Evolutionary conservation across 495 filamentous ascomycete genomes (phyloP), one percentile per base, ranked within the genome.

Genomic region (Trypethelium eluteriae): DNA sequence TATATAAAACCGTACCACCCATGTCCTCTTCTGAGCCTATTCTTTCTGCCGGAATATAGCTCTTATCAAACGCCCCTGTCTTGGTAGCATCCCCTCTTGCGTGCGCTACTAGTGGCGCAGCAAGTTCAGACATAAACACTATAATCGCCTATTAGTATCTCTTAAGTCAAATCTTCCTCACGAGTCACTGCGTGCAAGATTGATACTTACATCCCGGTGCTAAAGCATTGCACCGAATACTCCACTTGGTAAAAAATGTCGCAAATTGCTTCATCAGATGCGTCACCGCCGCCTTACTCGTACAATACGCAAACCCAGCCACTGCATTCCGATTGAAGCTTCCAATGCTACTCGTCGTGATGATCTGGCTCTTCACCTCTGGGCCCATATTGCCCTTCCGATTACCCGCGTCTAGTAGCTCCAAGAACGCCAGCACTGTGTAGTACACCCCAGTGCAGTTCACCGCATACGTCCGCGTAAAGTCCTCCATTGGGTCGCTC

Each of bases 331-430:
- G 67, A 68, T 71, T 74, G 67, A 71, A 76, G 3, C 68, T 70
- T 2, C 69, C 74, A 16, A 79, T 72, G 34, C 70, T 74, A 9
- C 70, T 67, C 10, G 74, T 71, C 14, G 76, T 72, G 25, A 79
- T 70, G 44, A 79, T 71, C 62, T 79, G 76, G 46, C 71, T 71
- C 72, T 70, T 74, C 12, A 53, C 25, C 35, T 72, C 70, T 41
- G 69, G 70, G 11, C 68, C 59, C 61, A 47, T 16, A 14, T 69
- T 69, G 6, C 62, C 67, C 38, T 73, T 70, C 64, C 70, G 69
- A 62, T 77, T 82, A 2, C 79, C 79, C 14, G 71, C 74, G 64
- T 80, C 77, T 25, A 82, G 77, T 1, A 82, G 74, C 41, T 74
- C 70, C 4, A 81, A 68, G 65, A 82, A 82, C 1, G 81, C 80